Conservation (phyloP, 1,139 yeast genomes). For the Scheffersomyces segobiensis region DNA sequence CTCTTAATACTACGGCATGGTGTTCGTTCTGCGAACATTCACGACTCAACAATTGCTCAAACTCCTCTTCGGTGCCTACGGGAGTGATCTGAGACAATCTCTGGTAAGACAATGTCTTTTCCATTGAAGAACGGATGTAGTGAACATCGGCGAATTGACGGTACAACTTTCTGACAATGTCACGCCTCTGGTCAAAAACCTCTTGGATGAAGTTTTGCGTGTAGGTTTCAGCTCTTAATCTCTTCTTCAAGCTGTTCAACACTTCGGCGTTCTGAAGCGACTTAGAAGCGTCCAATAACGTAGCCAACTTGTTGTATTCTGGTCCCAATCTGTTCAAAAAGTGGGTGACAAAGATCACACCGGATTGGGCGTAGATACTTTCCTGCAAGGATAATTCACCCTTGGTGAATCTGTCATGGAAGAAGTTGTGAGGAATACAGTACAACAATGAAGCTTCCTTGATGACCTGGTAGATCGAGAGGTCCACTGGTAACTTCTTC, state of each 20-base stretch:
- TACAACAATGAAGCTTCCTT: conserved; percentile 92
- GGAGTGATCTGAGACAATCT: conserved; percentile 77
- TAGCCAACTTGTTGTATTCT: conserved; percentile 73
- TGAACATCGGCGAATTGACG: conserved; percentile 92
- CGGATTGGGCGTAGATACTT: conserved; percentile 91
- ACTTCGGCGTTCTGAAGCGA: conserved; percentile 72
- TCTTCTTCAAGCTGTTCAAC: conserved; percentile 76
- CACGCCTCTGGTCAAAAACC: conserved; percentile 69
- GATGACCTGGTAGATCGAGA: conserved; percentile 85
- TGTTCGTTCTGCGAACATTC: conserved; percentile 80
- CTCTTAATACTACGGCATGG: conserved; percentile 78
- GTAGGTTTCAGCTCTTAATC: conserved; percentile 91
- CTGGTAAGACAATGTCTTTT: conserved; percentile 86
- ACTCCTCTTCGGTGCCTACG: conserved; percentile 73
- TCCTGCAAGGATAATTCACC: conserved; percentile 91
- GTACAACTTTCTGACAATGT: conserved; percentile 78
- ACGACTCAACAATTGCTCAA: conserved; percentile 64
- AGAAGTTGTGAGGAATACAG: conserved; percentile 86
- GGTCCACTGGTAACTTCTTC: conserved; percentile 51
- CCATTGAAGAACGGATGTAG: conserved; percentile 72
- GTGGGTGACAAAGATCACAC: conserved; percentile 89
- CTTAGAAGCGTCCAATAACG: conserved; percentile 61
- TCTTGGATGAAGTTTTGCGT: conserved; percentile 83
- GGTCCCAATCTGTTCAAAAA: conserved; percentile 93
- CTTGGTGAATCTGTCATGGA: conserved; percentile 70